Evolutionary conservation across 805 yeast species (phyloP).

Genomic region (Dipodascopsis uninucleata): DNA sequence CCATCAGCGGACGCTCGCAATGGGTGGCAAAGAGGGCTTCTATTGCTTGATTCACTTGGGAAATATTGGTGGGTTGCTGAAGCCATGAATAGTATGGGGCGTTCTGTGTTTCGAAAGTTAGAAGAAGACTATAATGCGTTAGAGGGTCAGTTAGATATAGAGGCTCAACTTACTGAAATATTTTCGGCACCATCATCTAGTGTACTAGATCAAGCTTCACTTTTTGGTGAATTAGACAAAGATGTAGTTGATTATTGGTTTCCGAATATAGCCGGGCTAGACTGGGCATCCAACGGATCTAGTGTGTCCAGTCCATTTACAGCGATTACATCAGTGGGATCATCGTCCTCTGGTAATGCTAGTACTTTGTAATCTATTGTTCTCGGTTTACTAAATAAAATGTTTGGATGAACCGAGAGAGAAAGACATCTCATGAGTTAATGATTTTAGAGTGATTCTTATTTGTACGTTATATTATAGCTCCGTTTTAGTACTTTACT

Average conservation of each 20-base stretch:
- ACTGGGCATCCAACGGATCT: too few relatives aligned
- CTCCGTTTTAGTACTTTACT: too few relatives aligned
- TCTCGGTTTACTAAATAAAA: too few relatives aligned
- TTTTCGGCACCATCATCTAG: conserved; percentile 18
- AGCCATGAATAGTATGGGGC: conserved; percentile 26
- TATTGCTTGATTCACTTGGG: conserved; percentile 16
- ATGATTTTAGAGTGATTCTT: too few relatives aligned
- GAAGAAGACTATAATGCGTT: conserved; percentile 18
- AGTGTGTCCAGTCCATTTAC: too few relatives aligned
- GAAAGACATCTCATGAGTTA: too few relatives aligned
- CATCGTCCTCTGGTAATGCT: too few relatives aligned
- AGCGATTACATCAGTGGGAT: too few relatives aligned
- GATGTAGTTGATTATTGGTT: conserved; percentile 31
- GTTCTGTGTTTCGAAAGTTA: conserved; percentile 19
- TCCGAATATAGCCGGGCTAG: conserved; percentile 20
- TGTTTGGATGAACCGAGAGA: too few relatives aligned
- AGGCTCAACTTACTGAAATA: conserved; percentile 13
- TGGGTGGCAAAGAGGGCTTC: conserved; percentile 20
- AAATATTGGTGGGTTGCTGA: conserved; percentile 26
- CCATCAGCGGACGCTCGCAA: conserved; percentile 27
- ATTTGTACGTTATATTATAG: too few relatives aligned
- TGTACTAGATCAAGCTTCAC: conserved; percentile 28
- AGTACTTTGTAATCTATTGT: too few relatives aligned
- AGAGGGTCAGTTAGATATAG: conserved; percentile 10
- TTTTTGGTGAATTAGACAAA: conserved; percentile 30